Conservation (phyloP, 345 rosid species). For the Camelina sativa region DNA sequence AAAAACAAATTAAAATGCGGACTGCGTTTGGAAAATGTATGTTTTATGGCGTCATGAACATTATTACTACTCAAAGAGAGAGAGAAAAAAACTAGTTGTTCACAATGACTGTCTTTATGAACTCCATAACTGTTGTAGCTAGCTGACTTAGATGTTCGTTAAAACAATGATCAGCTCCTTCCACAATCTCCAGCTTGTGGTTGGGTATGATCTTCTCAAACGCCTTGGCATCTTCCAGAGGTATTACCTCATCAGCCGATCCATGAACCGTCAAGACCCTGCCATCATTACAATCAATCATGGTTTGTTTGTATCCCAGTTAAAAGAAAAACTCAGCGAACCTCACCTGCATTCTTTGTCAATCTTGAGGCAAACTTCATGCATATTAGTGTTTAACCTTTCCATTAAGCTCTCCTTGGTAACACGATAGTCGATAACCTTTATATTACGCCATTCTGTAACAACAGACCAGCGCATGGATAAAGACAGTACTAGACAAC, state of each 20-base stretch:
- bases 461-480: background rate
- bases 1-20: background rate
- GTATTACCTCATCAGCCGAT: constrained; percentile 57
- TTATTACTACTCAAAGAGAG: background rate
- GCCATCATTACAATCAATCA: background rate
- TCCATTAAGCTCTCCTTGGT: constrained; percentile 68
- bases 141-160: constrained; percentile 56
- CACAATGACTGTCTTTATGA: constrained; percentile 41
- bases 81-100: background rate
- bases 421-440: constrained; percentile 45
- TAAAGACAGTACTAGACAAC: background rate
- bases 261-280: constrained; percentile 80
- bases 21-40: background rate
- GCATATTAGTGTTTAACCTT: constrained; percentile 63
- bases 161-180: constrained; percentile 64
- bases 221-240: constrained; percentile 61
- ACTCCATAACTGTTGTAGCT: constrained; percentile 50
- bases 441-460: constrained; percentile 30
- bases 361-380: constrained; percentile 57
- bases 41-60: background rate
- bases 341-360: constrained; percentile 41
- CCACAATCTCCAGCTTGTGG: constrained; percentile 59
- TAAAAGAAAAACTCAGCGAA: background rate
- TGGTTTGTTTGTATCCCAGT: background rate
- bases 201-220: constrained; percentile 65